Evolutionary conservation across 2,329 filamentous ascomycete species (phyloP), one percentile per base, ranked within the genome.

Genomic region (Penicillium sp.): DNA sequence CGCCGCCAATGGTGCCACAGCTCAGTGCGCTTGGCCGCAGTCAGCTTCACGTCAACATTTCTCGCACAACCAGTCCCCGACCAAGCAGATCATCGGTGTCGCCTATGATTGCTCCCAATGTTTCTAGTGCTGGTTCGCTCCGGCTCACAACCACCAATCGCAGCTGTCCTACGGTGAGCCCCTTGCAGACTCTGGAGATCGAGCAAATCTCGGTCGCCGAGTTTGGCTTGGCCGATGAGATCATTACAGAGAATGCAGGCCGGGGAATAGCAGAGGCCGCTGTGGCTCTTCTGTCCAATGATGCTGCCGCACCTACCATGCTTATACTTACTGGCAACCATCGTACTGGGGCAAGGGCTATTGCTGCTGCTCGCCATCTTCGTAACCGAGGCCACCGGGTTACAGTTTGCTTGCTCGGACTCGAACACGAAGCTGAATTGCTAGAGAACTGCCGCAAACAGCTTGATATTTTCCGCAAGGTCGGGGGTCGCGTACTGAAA

Each of bases 251-350:
- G 64, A 96, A 91, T 64, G 87, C 90, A 1, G 91, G 87, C 17
- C 82, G 91, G 24, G 87, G 88, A 38, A 87, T 97, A 53, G 89
- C 90, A 4, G 85, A 95, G 69, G 69, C 68, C 21, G 85, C 90
- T 26, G 84, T 88, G 0, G 75, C 94, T 47, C 77, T 75, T 43
- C 80, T 87, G 10, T 73, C 94, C 40, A 76, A 75, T 44, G 70
- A 73, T 43, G 71, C 75, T 33, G 69, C 74, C 15, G 71, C 75
- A 28, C 77, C 79, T 0, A 78, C 81, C 6, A 75, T 84, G 43
- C 82, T 95, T 21, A 81, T 97, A 6, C 76, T 97, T n/a, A 90
- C 88, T 0, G 91, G 93, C n/a, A 97, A 96, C 67, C 91, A 95
- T 68, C 88, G 88, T 57, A 89, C 85, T 1, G 90, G 91, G 34